Base-by-base conservation (phyloP, 345 rosid genomes). In the Diplotaxis tenuifolia region DNA sequence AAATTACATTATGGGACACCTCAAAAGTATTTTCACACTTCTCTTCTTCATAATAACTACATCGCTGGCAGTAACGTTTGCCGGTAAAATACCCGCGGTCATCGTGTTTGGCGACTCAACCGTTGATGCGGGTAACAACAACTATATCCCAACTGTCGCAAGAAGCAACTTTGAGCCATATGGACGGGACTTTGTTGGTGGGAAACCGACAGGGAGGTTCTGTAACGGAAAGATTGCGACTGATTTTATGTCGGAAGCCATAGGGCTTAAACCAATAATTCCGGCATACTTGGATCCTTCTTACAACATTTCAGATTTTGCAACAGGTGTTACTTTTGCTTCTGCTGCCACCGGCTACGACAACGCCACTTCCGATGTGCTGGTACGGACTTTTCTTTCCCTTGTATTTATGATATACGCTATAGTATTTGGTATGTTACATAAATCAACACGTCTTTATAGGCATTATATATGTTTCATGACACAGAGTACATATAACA, bases 31-130 rank as follows among this genome's bases (percentile, higher is more conserved):
- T 36, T 70, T 64, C 18, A 56, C 59, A 55, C 50, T 56, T 56
- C 4, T 77, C 25, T 64, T 67, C 38, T 63, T 75, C 4, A 47
- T 53, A 20, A 21, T 75, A n/a, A 62, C 67, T 20, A 11, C 66
- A 15, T 59, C 38, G 0, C 18, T 34, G 1, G 20, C 34, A 1
- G 7, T 11, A 8, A 56, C 67, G 0, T 34, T 65, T 20, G 71
- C 80, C 20, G 62, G 75, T 38, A 81, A 83, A 65, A 50, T 83
- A 34, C 86, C 90, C 1, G 90, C 90, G 0, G 60, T 83, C 11
- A 81, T 86, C 14, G 88, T 86, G 78, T 86, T 86, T 19, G 90
- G 90, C 1, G 90, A 86, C 75, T 86, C 90, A 0, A 57, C 88
- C 0, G 90, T 86, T 1, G 90, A 86, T 68, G 85, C 90, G 0